phyloP scores from a whole-genome alignment of 306 rosid species.

The Lagenaria siceraria region DNA sequence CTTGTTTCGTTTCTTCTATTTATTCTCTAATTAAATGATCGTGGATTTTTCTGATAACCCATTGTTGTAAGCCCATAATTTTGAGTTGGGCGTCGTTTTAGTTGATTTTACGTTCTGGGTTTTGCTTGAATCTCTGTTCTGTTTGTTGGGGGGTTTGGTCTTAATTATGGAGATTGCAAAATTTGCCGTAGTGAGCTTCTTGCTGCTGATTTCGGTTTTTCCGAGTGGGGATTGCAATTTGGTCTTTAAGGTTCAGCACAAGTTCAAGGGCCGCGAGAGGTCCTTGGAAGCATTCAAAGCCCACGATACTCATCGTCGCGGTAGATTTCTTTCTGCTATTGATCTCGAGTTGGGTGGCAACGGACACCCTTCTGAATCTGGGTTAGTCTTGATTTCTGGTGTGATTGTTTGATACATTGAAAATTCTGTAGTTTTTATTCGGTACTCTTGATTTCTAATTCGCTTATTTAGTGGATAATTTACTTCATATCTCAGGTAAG shows the following conservation, averaged over 20 bases:
- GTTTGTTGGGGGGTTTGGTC: background rate
- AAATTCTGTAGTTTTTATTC: background rate
- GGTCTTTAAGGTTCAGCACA: conserved; percentile 46
- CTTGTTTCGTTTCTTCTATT: conserved; percentile 16
- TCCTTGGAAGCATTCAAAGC: conserved; percentile 38
- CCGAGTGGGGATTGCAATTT: conserved; percentile 30
- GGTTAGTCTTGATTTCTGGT: conserved; percentile 26
- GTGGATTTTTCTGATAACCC: background rate
- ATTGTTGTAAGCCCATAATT: background rate
- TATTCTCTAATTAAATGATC: conserved; percentile 15
- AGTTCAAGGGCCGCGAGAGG: conserved; percentile 35
- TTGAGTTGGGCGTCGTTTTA: background rate
- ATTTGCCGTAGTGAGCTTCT: conserved; percentile 11
- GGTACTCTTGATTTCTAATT: background rate
- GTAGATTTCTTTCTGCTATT: conserved; percentile 51
- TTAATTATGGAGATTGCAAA: conserved; percentile 34
- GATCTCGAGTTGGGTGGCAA: conserved; percentile 73
- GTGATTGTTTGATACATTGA: background rate
- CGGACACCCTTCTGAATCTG: conserved; percentile 54
- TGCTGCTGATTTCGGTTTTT: conserved; percentile 13
- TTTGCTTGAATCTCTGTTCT: background rate
- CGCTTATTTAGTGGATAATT: background rate
- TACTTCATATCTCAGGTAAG: background rate
- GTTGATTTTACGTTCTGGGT: background rate
- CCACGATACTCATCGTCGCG: conserved; percentile 59